Evolutionary conservation across 495 filamentous ascomycete genomes (phyloP), one percentile per base, ranked within the genome.

Genomic region (Podospora fimiseda): DNA sequence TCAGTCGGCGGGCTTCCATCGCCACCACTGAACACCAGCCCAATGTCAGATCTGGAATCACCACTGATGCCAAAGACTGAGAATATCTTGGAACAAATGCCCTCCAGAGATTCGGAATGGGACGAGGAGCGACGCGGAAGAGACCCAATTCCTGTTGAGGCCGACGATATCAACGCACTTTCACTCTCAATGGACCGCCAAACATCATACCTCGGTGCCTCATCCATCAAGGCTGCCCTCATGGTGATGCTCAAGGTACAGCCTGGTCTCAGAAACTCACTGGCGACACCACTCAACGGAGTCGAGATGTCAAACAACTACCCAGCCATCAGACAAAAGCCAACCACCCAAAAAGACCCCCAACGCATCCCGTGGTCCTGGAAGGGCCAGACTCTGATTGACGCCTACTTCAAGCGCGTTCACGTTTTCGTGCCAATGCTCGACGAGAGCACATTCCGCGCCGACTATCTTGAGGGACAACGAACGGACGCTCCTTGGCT

Each of bases 161-260:
- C 86, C 0, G 88, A 92, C 65, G 88, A 92, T 66, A 85, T 92
- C 44, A 90, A 90, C 63, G 86, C 84, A 0, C 70, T 90, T 1
- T 88, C 85, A n/a, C 76, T 92, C 36, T 82, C 85, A 2, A 74
- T 86, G 3, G 79, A 85, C 59, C 76, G 81, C 8, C 80, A 85
- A 51, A 82, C 85, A 8, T 90, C 88, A 9, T 92, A 90, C 58
- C 73, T 92, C 1, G 87, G 88, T 6, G 81, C 87, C n/a, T 89
- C 86, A 0, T 92, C 87, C 16, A 86, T 92, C 58, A 86, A 86
- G 58, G 87, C 87, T 0, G 86, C 85, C 8, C 75, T 92, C 19
- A 85, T 88, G 68, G 87, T 90, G 46, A 90, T 92, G 67, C 78
- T 88, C 54, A 86, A 83, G 71, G 79, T 87, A 27, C 84, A 85